Percentiles rank a stretch among this genome's conserved stretches.
Conservation (phyloP, 805 yeast genomes). For the Danielia reshetovae region DNA sequence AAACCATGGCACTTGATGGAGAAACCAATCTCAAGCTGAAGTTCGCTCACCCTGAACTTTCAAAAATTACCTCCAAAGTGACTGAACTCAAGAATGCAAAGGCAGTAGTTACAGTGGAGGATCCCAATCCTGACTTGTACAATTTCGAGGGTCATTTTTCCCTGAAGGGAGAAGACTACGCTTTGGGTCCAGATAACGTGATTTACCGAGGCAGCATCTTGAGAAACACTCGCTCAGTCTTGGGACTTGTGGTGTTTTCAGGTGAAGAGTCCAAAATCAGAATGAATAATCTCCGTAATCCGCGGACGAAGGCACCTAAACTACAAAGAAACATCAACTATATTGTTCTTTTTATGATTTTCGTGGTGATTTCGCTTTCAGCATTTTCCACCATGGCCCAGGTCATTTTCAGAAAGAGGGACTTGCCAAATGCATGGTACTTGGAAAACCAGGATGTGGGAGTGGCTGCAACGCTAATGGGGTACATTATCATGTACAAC, state of each 20-base stretch:
- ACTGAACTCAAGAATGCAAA: conserved; percentile 46
- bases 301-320: conserved; percentile 90
- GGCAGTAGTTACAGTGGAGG: conserved; percentile 68
- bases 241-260: conserved; percentile 84
- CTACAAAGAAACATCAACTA: conserved; percentile 76
- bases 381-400: conserved; percentile 82
- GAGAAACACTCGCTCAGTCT: conserved; percentile 70
- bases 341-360: conserved; percentile 85
- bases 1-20: conserved; percentile 97
- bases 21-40: conserved; percentile 87
- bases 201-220: conserved; percentile 86
- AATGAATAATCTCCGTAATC: conserved; percentile 89
- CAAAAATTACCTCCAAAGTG: conserved; percentile 47
- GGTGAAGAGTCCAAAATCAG: conserved; percentile 96
- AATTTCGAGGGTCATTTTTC: conserved; percentile 80
- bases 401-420: conserved; percentile 43
- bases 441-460: conserved; percentile 70
- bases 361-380: conserved; percentile 69
- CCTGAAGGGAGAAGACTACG: conserved; percentile 35
- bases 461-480: conserved; percentile 86
- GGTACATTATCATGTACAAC: conserved; percentile 95
- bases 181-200: conserved; percentile 79
- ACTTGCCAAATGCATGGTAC: conserved; percentile 62
- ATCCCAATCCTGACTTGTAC: conserved; percentile 88
- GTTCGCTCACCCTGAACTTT: conserved; percentile 61